Base-by-base conservation (phyloP, 495 filamentous ascomycete genomes). In the Gamarada debralockiae region DNA sequence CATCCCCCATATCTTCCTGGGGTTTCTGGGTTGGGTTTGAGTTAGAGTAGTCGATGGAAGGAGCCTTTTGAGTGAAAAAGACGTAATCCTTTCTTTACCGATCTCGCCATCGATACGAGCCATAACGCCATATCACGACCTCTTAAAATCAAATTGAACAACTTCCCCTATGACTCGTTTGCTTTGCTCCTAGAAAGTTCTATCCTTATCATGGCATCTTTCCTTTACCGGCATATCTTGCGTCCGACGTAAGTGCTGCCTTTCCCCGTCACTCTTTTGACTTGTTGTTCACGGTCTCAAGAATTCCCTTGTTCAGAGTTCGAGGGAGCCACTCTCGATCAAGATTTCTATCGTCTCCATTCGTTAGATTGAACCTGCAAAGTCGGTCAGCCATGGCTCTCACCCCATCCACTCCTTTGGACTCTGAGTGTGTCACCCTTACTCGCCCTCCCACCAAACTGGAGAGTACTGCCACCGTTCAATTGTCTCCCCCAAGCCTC, bases 101-200 rank as follows among this genome's bases (percentile, higher is more conserved):
- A 41, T 51, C 18, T 27, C 48, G 48, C 48, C 48, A 51, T 39
- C 23, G 10, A 20, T 15, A 50, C 14, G 20, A 22, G 9, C 18
- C 12, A 50, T 51, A 22, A 34, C 48, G 48, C 24, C 10, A 51
- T 51, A 50, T 38, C 27, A 10, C 47, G 34, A 33, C 45, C 17
- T 21, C 25, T 34, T 7, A 14, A 27, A 13, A 31, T 33, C 25
- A 47, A 49, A 49, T 39, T 15, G 21, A 13, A 49, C 29, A 49
- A 49, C 14, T 12, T 23, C 34, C 21, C 33, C 29, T 6, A 14
- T 24, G 5, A 21, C 18, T 24, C 4, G 5, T 29, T 29, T 10
- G 27, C 27, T 10, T 29, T 29, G 27, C 27, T 29, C 27, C 10
- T 27, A 20, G 21, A n/a, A 45, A 27, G 13, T 10, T 12, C 25